A percentile compares a stretch with the other conserved stretches of the same genome.
Evolutionary conservation across 2,329 filamentous ascomycete genomes (phyloP).

Genomic region (Dactylellina drechsleri): DNA sequence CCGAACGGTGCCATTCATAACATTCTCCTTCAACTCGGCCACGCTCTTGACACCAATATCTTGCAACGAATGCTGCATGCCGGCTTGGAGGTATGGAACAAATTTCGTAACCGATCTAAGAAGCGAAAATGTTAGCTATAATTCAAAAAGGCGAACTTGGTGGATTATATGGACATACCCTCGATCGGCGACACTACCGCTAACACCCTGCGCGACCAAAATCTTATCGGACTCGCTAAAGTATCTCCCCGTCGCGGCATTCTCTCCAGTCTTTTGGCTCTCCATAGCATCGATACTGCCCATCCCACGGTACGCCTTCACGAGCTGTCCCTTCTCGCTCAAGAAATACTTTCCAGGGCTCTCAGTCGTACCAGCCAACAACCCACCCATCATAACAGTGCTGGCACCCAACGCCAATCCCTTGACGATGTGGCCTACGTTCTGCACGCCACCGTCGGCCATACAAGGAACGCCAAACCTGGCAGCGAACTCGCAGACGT

Average conservation of each 20-base stretch:
- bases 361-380: conserved; percentile 95
- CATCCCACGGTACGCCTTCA: conserved; percentile 99
- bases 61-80: conserved; percentile 96
- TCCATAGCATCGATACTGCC: conserved; percentile 98
- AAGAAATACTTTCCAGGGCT: conserved; percentile 97
- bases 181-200: conserved; percentile 80
- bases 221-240: conserved; percentile 97
- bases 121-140: conserved; percentile 14
- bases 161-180: conserved; percentile 64
- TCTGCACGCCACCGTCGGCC: conserved; percentile 96
- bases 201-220: conserved; percentile 95
- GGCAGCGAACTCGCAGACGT: conserved; percentile 86
- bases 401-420: conserved; percentile 92
- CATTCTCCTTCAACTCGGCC: conserved; percentile 77
- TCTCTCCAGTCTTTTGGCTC: conserved; percentile 77
- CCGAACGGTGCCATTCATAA: conserved; percentile 78
- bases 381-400: conserved; percentile 99
- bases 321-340: conserved; percentile 93
- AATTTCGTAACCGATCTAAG: conserved; percentile 83
- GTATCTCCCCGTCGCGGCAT: conserved; percentile 96
- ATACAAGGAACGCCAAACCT: conserved; percentile 97
- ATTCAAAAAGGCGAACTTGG: not conserved
- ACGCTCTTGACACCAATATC: conserved; percentile 90
- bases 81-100: conserved; percentile 91
- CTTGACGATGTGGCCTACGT: conserved; percentile 99